Percentiles rank a stretch among this genome's conserved stretches.
These are phyloP conservation scores for Triadica sebifera DNA, from an alignment of 345 rosid species.

Conservation along the genomic window DNA sequence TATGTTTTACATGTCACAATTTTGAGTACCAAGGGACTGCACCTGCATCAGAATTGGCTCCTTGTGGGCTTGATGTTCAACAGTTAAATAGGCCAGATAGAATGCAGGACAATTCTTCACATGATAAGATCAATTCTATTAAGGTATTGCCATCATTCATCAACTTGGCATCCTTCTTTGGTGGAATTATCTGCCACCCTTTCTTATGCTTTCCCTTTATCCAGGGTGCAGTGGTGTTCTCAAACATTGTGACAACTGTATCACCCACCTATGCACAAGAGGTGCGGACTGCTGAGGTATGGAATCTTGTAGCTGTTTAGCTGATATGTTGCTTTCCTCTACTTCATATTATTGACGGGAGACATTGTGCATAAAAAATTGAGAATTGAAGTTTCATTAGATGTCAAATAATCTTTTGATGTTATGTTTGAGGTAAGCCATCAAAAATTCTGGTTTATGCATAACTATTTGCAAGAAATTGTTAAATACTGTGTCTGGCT, in stretches of 20 bases:
- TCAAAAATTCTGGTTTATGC: not conserved
- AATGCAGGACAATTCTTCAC: slow-evolving; percentile 85
- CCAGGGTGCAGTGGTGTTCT: slow-evolving; percentile 94
- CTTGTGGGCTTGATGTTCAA: slow-evolving; percentile 88
- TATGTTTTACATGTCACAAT: slow-evolving; percentile 98
- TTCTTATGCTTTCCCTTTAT: slow-evolving; percentile 20
- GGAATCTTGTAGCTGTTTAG: slow-evolving; percentile 9
- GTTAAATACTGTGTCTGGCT: not conserved
- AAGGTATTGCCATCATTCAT: slow-evolving; percentile 48
- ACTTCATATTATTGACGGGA: not conserved
- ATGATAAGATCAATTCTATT: slow-evolving; percentile 76
- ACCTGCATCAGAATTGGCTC: slow-evolving; percentile 75
- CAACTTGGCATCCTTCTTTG: not conserved
- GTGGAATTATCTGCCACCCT: slow-evolving; percentile 7
- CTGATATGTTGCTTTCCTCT: not conserved
- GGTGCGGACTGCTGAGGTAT: slow-evolving; percentile 89
- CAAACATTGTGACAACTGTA: slow-evolving; percentile 95
- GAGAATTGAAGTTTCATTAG: not conserved
- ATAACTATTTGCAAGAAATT: not conserved
- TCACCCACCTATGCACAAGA: slow-evolving; percentile 97
- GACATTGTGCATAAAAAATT: not conserved
- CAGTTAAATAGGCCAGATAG: slow-evolving; percentile 91
- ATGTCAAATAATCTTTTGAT: not conserved
- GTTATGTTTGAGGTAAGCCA: not conserved
- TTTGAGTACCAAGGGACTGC: slow-evolving; percentile 97